A percentile compares a stretch with the other conserved stretches of the same genome.
Conservation (phyloP, 2,329 filamentous ascomycete genomes). For the Berkeleyomyces basicola region DNA sequence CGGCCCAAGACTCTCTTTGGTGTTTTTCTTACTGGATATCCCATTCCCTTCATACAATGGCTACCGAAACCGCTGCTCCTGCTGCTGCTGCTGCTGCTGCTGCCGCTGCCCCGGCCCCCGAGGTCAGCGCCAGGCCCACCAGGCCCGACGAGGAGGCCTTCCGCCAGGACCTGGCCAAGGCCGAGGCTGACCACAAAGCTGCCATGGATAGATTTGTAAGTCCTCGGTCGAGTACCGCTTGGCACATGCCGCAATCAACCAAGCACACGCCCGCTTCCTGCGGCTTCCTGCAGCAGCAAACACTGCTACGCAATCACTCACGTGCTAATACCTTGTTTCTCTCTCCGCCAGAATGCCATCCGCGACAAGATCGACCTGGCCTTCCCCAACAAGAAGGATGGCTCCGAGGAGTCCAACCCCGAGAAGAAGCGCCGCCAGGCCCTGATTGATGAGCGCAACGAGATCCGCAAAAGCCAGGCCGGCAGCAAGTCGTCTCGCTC, state of each 20-base stretch:
- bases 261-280: neutral
- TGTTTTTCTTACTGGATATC: conserved; percentile 14
- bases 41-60: conserved; percentile 14
- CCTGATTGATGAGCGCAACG: conserved; percentile 63
- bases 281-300: conserved; percentile 9
- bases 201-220: conserved; percentile 45
- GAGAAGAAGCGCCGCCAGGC: conserved; percentile 70
- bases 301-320: conserved; percentile 3
- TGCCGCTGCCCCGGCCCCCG: conserved; percentile 25
- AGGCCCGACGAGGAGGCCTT: conserved; percentile 77
- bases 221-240: conserved; percentile 8
- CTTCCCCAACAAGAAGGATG: conserved; percentile 54
- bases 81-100: conserved; percentile 31
- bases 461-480: conserved; percentile 76
- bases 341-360: conserved; percentile 52
- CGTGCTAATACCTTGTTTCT: conserved; percentile 2
- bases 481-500: conserved; percentile 69
- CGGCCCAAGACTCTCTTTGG: conserved; percentile 13
- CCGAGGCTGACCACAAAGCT: conserved; percentile 72
- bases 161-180: conserved; percentile 61
- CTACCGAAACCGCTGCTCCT: conserved; percentile 21
- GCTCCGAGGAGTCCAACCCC: conserved; percentile 52
- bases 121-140: conserved; percentile 40
- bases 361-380: conserved; percentile 79
- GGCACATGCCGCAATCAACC: no score